Evolutionary conservation across 73 alveolate species (phyloP).

Genomic region (Paramecium caudatum): DNA sequence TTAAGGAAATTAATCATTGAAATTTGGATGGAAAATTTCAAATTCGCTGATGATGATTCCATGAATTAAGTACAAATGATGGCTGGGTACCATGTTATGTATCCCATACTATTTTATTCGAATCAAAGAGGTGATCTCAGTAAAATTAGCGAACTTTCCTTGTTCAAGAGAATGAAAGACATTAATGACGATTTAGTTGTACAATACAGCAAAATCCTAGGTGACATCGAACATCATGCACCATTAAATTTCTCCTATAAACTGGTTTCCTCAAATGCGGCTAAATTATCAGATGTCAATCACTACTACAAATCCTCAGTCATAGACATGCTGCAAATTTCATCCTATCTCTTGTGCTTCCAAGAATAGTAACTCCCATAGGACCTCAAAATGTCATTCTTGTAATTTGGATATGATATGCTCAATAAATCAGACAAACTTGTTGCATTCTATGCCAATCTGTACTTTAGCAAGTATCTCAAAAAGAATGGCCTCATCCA

Average conservation of each 20-base stretch:
- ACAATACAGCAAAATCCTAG: neutral
- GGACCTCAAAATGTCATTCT: neutral
- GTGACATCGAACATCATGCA: conserved; percentile 34
- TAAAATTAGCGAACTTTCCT: neutral
- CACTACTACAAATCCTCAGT: conserved; percentile 16
- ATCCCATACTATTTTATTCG: conserved; percentile 48
- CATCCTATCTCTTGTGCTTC: conserved; percentile 22
- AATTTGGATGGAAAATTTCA: conserved; percentile 45
- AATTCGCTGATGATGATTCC: conserved; percentile 24
- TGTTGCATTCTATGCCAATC: conserved; percentile 40
- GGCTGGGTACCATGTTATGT: conserved; percentile 14
- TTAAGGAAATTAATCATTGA: conserved; percentile 27
- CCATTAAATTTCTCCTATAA: neutral
- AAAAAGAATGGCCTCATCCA: neutral
- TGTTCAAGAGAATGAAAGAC: conserved; percentile 4
- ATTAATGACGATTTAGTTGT: neutral
- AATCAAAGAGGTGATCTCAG: neutral
- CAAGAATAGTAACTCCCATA: neutral
- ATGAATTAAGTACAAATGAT: neutral
- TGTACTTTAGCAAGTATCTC: conserved; percentile 11
- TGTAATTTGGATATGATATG: conserved; percentile 59
- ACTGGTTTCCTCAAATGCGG: neutral
- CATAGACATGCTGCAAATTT: conserved; percentile 2
- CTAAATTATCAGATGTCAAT: conserved; percentile 56
- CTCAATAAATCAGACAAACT: conserved; percentile 29